phyloP scores from a whole-genome alignment of 129 eudicot genomes.

The Artemisia tridentata region DNA sequence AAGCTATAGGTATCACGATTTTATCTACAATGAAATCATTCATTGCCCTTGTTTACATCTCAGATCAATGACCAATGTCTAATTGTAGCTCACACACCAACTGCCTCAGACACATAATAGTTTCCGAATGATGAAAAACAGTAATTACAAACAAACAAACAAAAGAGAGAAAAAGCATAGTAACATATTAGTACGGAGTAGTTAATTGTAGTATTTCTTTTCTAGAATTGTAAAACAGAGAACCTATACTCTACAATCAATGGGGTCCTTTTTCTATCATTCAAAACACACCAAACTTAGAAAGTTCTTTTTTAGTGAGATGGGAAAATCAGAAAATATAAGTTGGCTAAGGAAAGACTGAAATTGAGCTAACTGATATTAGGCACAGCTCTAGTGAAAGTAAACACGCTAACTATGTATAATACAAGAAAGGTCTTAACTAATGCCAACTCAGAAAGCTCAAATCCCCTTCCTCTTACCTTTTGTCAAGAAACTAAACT shows the following conservation, averaged over 20 bases:
- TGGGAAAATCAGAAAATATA: not conserved
- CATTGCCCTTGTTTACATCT: slow-evolving; percentile 1
- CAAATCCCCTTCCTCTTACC: no score
- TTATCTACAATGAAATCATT: slow-evolving; percentile 13
- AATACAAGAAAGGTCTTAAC: not conserved
- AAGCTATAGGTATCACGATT: not conserved
- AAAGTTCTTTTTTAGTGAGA: not conserved
- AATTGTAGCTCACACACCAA: slow-evolving; percentile 12
- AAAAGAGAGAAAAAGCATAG: not conserved
- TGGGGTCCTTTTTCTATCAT: slow-evolving; percentile 4
- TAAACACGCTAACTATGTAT: not conserved
- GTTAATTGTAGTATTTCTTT: not conserved
- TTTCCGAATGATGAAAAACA: not conserved
- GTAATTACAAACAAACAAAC: not conserved
- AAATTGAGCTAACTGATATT: slow-evolving; percentile 8
- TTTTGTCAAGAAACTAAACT: no score
- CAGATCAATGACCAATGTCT: not conserved
- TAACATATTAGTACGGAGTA: not conserved
- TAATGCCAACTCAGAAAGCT: not conserved
- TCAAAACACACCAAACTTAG: not conserved
- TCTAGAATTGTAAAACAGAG: not conserved
- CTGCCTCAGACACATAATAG: not conserved
- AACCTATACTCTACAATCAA: not conserved
- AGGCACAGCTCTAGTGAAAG: not conserved
- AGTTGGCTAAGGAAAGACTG: not conserved